phyloP scores from a whole-genome alignment of 805 yeast species.

The Wickerhamiella galacta region DNA sequence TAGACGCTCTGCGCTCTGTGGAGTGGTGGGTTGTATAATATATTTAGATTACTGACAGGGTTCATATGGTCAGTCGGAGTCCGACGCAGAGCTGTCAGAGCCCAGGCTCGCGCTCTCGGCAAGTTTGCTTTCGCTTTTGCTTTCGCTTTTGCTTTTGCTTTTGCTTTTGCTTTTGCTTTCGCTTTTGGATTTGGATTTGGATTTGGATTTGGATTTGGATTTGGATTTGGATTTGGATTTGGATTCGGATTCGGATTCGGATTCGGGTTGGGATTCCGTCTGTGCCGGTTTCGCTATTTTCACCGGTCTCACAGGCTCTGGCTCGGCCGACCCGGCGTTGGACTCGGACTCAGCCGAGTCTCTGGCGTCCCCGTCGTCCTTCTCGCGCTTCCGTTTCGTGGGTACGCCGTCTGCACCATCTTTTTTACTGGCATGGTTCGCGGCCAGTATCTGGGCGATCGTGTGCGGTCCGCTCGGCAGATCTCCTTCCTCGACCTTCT shows the following conservation, averaged over 20 bases:
- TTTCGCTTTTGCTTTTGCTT: background rate
- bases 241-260: too few relatives aligned
- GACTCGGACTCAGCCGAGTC: slow-evolving; percentile 3
- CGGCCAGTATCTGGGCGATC: too few relatives aligned
- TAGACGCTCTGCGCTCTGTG: background rate
- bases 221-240: too few relatives aligned
- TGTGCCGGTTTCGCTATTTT: slow-evolving; percentile 18
- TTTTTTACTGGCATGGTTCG: too few relatives aligned
- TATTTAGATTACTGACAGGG: too few relatives aligned
- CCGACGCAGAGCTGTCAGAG: background rate
- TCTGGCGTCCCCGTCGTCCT: slow-evolving; percentile 26
- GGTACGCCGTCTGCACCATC: too few relatives aligned
- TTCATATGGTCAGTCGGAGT: background rate
- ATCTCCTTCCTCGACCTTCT: slow-evolving; percentile 34
- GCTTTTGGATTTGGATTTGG: too few relatives aligned
- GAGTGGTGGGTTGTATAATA: background rate
- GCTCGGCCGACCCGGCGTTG: slow-evolving; percentile 10
- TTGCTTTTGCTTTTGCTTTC: background rate
- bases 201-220: too few relatives aligned
- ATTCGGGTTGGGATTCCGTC: slow-evolving; percentile 12
- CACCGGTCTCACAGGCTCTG: slow-evolving; percentile 18
- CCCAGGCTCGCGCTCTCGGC: background rate
- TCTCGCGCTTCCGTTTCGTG: too few relatives aligned
- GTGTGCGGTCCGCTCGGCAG: slow-evolving; percentile 48
- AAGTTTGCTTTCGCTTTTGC: background rate